A percentile compares a stretch with the other conserved stretches of the same genome.
These are phyloP conservation scores for Rhizodiscina lignyota DNA, from an alignment of 495 filamentous ascomycete species.

Conservation along the genomic window DNA sequence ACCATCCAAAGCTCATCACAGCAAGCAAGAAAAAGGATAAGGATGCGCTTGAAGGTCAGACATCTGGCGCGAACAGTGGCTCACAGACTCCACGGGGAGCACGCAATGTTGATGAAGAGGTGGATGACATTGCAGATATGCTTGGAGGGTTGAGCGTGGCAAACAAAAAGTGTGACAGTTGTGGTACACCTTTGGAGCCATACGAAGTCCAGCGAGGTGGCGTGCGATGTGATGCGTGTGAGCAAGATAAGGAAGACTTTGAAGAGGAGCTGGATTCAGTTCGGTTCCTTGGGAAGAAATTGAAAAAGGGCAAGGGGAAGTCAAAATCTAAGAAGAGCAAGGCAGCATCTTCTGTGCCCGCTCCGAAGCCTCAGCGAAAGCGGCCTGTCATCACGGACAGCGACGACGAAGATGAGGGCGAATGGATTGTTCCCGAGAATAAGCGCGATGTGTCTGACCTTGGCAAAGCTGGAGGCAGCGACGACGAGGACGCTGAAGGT, in stretches of 20 bases:
- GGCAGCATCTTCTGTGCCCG: neutral
- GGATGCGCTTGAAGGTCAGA: conserved; percentile 53
- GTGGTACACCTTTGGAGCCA: conserved; percentile 49
- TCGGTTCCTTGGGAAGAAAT: too few species aligned
- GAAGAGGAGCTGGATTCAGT: too few species aligned
- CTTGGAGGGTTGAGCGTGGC: conserved; percentile 70
- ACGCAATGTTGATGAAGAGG: conserved; percentile 30
- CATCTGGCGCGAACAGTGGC: conserved; percentile 12
- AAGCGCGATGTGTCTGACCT: conserved; percentile 39
- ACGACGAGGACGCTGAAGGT: conserved; percentile 76
- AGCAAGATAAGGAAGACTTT: conserved; percentile 31
- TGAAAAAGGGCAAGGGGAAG: conserved; percentile 25
- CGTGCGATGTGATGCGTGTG: conserved; percentile 57
- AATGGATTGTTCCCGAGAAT: conserved; percentile 57
- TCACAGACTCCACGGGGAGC: conserved; percentile 29
- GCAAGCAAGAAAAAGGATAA: conserved; percentile 72
- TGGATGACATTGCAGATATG: conserved; percentile 68
- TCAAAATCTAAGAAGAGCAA: conserved; percentile 43
- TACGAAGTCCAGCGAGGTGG: conserved; percentile 39
- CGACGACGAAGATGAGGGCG: conserved; percentile 47
- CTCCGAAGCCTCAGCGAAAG: too few species aligned
- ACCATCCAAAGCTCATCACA: conserved; percentile 77
- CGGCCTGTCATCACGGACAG: conserved; percentile 17
- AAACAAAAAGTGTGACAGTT: conserved; percentile 77
- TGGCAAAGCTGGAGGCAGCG: conserved; percentile 62